Percentiles rank a stretch among this genome's conserved stretches.
phyloP scores from a whole-genome alignment of 129 eudicot genomes.

The Saposhnikovia divaricata region DNA sequence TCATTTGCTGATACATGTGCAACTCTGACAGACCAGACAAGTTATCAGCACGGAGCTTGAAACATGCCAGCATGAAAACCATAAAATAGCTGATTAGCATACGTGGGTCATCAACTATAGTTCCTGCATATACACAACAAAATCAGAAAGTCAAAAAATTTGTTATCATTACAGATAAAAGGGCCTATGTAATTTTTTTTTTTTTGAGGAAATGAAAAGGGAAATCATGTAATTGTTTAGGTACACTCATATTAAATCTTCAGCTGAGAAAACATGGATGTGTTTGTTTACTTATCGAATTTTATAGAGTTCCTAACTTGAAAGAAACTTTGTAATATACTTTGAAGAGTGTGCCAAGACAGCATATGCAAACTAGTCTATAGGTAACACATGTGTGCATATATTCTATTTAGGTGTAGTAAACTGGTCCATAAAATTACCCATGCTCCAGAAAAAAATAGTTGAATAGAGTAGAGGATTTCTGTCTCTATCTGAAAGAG shows the following conservation, averaged over 20 bases:
- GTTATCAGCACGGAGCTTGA: slow-evolving; percentile 48
- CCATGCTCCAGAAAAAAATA: not conserved
- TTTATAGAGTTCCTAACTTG: not conserved
- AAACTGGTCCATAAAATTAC: not conserved
- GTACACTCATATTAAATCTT: not conserved
- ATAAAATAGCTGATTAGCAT: slow-evolving; percentile 38
- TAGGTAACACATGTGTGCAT: not conserved
- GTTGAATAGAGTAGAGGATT: not conserved
- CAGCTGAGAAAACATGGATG: not conserved
- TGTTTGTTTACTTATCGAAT: not conserved
- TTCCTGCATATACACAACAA: slow-evolving; percentile 14
- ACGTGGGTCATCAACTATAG: slow-evolving; percentile 40
- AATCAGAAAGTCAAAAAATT: not conserved
- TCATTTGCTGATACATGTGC: slow-evolving; percentile 33
- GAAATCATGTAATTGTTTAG: not conserved
- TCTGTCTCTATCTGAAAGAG: not conserved
- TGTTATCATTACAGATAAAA: not conserved
- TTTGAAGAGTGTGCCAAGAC: not conserved
- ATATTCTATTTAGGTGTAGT: not conserved
- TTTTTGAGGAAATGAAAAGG: not conserved
- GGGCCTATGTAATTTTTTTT: not conserved
- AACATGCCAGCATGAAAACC: slow-evolving; percentile 48
- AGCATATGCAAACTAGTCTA: too few relatives aligned
- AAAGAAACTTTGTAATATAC: too few relatives aligned
- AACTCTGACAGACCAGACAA: slow-evolving; percentile 33